These are phyloP conservation scores for Solanum sparsipilum DNA, from an alignment of 257 asterid species.

Conservation along the genomic window DNA sequence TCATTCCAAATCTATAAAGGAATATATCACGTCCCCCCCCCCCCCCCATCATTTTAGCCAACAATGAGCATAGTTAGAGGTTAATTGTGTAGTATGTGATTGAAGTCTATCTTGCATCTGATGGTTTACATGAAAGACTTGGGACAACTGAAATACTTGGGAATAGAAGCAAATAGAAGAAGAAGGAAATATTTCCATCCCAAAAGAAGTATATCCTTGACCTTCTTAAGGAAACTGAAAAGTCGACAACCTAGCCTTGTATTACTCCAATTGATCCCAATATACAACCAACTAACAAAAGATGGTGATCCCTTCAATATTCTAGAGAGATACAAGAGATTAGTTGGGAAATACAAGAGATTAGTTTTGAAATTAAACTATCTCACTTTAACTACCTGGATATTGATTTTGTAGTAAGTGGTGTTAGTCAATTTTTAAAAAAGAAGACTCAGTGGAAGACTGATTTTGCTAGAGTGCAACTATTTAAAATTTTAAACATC, in stretches of 20 bases:
- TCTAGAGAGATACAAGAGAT: background rate
- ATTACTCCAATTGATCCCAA: background rate
- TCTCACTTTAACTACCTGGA: background rate
- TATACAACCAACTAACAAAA: background rate
- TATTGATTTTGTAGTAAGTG: background rate
- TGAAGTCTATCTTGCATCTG: background rate
- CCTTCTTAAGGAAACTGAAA: background rate
- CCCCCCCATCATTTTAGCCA: too few species aligned
- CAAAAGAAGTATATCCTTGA: background rate
- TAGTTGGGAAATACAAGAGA: too few species aligned
- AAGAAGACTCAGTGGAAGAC: background rate
- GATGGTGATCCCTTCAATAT: background rate
- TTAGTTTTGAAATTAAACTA: too few species aligned
- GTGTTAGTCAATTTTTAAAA: background rate
- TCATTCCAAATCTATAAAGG: too few species aligned
- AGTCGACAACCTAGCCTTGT: background rate
- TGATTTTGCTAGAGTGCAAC: background rate
- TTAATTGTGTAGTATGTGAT: too few species aligned
- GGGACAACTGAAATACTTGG: background rate
- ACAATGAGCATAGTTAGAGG: too few species aligned
- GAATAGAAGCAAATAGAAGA: background rate
- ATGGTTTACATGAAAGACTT: background rate
- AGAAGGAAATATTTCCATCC: background rate
- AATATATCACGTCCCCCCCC: too few species aligned
- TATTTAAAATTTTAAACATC: background rate